A percentile compares a stretch with the other conserved stretches of the same genome.
Conservation (phyloP, 2,329 filamentous ascomycete species). For the Diaporthe humulicola region DNA sequence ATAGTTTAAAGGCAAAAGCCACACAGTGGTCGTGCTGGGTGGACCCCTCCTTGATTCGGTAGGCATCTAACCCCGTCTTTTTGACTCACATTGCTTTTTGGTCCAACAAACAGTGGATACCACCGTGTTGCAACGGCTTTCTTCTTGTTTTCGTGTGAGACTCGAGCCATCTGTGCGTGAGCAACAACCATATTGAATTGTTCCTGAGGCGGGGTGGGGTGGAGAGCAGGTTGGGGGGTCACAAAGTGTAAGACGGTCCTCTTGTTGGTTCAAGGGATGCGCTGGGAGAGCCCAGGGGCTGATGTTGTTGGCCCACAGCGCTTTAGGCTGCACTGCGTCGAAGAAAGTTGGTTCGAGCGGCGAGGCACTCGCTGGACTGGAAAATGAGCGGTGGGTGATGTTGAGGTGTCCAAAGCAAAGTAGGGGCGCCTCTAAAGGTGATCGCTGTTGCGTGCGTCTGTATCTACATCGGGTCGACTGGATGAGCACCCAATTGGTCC, state of each 20-base stretch:
- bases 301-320: not conserved
- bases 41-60: constrained; percentile 17
- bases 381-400: constrained; percentile 16
- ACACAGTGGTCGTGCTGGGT: constrained; percentile 10
- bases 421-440: not conserved
- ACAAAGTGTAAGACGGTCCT: not conserved
- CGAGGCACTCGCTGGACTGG: not conserved
- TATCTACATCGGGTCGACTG: constrained; percentile 20
- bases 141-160: constrained; percentile 30
- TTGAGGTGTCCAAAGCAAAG: constrained; percentile 13
- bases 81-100: constrained; percentile 28
- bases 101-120: constrained; percentile 3
- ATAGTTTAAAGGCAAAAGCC: constrained; percentile 8
- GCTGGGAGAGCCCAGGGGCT: not conserved
- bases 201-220: not conserved
- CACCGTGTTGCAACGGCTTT: constrained; percentile 23
- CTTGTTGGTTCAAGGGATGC: not conserved
- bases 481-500: constrained; percentile 14
- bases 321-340: not conserved
- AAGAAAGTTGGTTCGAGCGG: not conserved
- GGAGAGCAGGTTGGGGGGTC: not conserved
- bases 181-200: constrained; percentile 2
- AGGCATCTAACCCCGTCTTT: not conserved
- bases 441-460: constrained; percentile 20
- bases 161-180: constrained; percentile 19